These are phyloP conservation scores for Phytophthora quininea DNA, from an alignment of 352 stramenopile species.

Conservation along the genomic window DNA sequence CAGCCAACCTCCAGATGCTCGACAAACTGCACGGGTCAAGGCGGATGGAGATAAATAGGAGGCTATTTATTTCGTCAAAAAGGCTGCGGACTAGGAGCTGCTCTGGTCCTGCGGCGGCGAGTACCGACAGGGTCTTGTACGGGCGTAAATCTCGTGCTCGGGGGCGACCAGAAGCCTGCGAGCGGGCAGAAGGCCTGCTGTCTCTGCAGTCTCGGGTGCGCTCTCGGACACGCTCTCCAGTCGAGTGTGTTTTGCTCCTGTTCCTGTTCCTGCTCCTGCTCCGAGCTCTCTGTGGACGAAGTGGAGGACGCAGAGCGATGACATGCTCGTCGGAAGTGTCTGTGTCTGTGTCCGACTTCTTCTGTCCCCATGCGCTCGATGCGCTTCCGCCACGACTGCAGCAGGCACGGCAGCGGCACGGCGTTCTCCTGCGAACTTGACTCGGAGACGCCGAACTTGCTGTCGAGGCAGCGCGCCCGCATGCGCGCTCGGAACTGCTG, in stretches of 20 bases:
- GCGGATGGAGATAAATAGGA: background rate
- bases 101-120: no score
- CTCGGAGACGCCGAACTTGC: background rate
- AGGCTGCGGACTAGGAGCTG: no score
- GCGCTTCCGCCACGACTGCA: slow-evolving; percentile 36
- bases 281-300: slow-evolving; percentile 1
- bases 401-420: slow-evolving; percentile 23
- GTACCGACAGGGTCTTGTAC: slow-evolving; percentile 18
- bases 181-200: slow-evolving; percentile 33
- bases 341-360: slow-evolving; percentile 9
- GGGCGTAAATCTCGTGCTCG: slow-evolving; percentile 35
- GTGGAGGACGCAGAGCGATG: slow-evolving; percentile 4
- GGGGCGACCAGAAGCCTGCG: slow-evolving; percentile 19
- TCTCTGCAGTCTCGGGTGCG: slow-evolving; percentile 36
- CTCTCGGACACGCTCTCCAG: slow-evolving; percentile 7
- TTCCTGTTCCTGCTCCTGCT: background rate
- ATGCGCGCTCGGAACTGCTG: slow-evolving; percentile 28
- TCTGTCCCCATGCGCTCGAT: slow-evolving; percentile 35
- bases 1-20: background rate
- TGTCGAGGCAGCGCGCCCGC: slow-evolving; percentile 21
- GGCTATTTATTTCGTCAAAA: slow-evolving; percentile 3
- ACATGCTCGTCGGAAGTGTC: slow-evolving; percentile 8
- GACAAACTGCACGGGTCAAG: background rate
- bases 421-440: slow-evolving; percentile 1
- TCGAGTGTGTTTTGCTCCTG: no score